Conservation (phyloP, 352 stramenopile genomes). For the Phytophthora fragariae region DNA sequence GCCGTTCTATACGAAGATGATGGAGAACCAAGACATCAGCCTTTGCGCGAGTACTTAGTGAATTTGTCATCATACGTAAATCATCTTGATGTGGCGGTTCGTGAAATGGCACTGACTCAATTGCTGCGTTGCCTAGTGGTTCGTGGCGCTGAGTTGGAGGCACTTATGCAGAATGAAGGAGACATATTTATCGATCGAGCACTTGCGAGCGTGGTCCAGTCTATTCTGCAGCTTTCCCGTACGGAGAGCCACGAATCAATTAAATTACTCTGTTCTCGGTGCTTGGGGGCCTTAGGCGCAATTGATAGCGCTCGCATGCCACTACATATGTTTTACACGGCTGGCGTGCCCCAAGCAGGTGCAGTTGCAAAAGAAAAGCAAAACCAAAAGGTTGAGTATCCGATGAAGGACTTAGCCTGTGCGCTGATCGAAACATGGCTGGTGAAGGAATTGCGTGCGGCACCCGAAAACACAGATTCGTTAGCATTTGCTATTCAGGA, state of each 20-base stretch:
- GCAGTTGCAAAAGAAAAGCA: constrained; percentile 50
- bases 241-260: constrained; percentile 71
- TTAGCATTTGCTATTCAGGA: constrained; percentile 90
- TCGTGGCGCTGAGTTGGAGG: constrained; percentile 65
- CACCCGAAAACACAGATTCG: constrained; percentile 83
- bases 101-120: constrained; percentile 78
- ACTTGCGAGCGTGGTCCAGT: constrained; percentile 66
- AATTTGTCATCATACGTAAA: constrained; percentile 71
- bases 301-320: constrained; percentile 85
- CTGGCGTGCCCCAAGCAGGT: constrained; percentile 30
- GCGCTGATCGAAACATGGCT: constrained; percentile 85
- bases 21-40: constrained; percentile 57
- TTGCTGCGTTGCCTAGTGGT: constrained; percentile 71
- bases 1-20: constrained; percentile 61
- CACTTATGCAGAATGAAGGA: constrained; percentile 76
- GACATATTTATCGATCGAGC: constrained; percentile 70
- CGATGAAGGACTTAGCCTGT: constrained; percentile 83
- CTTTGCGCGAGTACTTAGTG: constrained; percentile 60
- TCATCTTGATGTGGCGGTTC: constrained; percentile 82
- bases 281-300: constrained; percentile 77
- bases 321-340: constrained; percentile 67
- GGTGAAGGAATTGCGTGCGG: constrained; percentile 85
- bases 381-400: constrained; percentile 60
- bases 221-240: constrained; percentile 72
- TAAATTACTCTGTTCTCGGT: constrained; percentile 78